These are phyloP conservation scores for Brasilioporus rufonigricans DNA, from an alignment of 768 basidiomycete genomes.

Conservation along the genomic window DNA sequence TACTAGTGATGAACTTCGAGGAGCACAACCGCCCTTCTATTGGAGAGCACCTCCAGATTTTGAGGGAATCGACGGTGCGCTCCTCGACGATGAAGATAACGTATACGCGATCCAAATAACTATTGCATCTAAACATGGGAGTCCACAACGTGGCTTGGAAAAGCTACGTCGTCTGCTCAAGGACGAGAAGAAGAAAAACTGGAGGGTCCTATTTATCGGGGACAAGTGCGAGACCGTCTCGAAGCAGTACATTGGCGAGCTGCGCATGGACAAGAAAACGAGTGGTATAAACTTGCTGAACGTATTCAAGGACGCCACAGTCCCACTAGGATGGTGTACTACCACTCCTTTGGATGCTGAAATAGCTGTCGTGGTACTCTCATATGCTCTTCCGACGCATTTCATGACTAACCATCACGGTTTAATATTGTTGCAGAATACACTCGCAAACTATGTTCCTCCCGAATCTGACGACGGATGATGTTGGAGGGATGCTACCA, in stretches of 20 bases:
- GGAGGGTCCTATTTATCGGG: slow-evolving; percentile 3
- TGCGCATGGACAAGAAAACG: background rate
- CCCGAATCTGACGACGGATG: background rate
- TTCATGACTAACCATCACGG: background rate
- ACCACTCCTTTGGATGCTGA: background rate
- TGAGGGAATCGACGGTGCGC: background rate
- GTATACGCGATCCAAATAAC: slow-evolving; percentile 4
- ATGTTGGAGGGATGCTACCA: background rate
- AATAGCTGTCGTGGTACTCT: background rate
- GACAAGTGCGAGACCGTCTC: background rate
- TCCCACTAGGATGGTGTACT: slow-evolving; percentile 1
- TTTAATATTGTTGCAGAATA: background rate
- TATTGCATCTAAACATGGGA: background rate
- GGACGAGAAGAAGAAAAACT: background rate
- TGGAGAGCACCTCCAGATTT: slow-evolving; percentile 1
- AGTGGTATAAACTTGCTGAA: background rate
- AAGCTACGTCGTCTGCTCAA: background rate
- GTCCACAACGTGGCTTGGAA: slow-evolving; percentile 1
- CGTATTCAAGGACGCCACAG: background rate
- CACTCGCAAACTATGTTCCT: background rate
- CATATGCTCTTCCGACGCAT: background rate
- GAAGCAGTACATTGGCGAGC: background rate
- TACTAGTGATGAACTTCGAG: background rate
- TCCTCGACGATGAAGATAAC: background rate
- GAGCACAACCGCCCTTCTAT: background rate